phyloP scores from a whole-genome alignment of 202 grass and related monocot species.

The Zizania palustris region DNA sequence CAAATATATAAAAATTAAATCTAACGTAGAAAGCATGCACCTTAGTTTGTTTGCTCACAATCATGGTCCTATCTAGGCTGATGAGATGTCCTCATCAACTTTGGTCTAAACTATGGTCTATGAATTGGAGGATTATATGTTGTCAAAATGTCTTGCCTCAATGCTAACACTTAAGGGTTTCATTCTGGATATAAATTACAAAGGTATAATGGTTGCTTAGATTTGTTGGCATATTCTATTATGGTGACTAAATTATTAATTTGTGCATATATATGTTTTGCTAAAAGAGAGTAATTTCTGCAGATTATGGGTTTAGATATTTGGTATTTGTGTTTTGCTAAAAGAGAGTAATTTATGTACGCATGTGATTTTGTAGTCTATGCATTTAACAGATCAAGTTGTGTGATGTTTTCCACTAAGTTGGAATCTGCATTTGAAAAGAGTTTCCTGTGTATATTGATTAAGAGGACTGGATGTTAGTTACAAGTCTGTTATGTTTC shows the following conservation, averaged over 20 bases:
- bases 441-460: constrained; percentile 1
- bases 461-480: neutral
- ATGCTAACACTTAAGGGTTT: neutral
- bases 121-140: neutral
- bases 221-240: constrained; percentile 2
- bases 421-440: constrained; percentile 21
- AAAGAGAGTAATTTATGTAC: no score
- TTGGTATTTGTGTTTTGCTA: neutral
- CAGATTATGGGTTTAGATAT: constrained; percentile 12
- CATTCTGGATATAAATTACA: neutral
- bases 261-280: neutral
- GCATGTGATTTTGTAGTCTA: neutral
- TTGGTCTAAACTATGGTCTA: neutral
- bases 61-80: no score
- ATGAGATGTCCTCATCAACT: no score
- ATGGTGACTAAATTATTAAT: neutral
- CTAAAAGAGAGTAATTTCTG: neutral
- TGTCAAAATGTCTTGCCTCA: neutral
- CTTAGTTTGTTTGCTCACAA: no score
- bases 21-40: no score
- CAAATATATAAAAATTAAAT: no score
- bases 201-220: constrained; percentile 16
- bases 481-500: constrained; percentile 22
- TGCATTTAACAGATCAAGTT: constrained; percentile 25
- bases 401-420: neutral